phyloP scores from a whole-genome alignment of 495 filamentous ascomycete genomes.

The Aspergillus saccharolyticus region DNA sequence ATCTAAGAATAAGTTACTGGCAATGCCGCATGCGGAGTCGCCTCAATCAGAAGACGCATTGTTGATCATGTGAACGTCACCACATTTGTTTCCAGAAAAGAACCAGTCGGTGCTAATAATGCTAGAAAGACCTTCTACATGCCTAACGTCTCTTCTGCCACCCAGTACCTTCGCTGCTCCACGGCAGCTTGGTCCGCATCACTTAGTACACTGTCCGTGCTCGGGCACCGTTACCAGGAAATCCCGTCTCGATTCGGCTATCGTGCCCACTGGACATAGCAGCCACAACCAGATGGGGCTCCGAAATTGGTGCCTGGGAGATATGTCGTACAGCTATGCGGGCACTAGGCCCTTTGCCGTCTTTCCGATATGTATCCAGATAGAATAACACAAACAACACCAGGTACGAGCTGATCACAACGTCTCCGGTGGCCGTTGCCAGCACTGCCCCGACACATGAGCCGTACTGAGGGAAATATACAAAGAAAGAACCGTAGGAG shows the following conservation, averaged over 20 bases:
- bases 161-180: neutral
- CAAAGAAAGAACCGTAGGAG: slow-evolving; percentile 68
- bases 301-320: neutral
- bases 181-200: neutral
- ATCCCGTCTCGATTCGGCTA: neutral
- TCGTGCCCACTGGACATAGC: neutral
- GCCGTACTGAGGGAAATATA: slow-evolving; percentile 34
- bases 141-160: neutral
- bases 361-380: slow-evolving; percentile 8
- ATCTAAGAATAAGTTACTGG: neutral
- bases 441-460: slow-evolving; percentile 92
- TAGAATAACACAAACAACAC: slow-evolving; percentile 72
- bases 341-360: neutral
- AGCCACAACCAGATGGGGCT: neutral
- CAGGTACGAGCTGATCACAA: slow-evolving; percentile 85
- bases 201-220: neutral
- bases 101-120: neutral
- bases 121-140: neutral
- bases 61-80: neutral
- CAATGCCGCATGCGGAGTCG: neutral
- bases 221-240: neutral
- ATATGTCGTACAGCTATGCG: neutral
- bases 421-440: slow-evolving; percentile 85
- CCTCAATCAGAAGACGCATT: neutral
- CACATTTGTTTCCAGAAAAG: neutral